These are phyloP conservation scores for Heterobasidion parviporum DNA, from an alignment of 1,284 basidiomycete genomes.

Conservation along the genomic window DNA sequence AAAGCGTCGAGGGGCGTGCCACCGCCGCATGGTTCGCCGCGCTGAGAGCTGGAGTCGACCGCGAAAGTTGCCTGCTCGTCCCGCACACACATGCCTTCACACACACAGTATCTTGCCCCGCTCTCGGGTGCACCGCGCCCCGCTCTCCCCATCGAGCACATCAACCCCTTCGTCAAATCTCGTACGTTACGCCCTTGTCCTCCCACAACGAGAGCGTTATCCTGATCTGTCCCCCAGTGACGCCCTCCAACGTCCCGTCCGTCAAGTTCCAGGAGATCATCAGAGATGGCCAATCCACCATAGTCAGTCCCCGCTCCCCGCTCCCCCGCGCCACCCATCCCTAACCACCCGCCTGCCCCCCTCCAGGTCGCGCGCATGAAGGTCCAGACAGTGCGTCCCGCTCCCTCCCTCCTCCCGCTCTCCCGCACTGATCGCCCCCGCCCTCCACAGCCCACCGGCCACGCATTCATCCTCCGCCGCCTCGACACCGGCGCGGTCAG, in stretches of 20 bases:
- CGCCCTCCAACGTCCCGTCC: slow-evolving; percentile 20
- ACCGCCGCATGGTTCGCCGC: neutral
- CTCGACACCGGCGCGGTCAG: slow-evolving; percentile 96
- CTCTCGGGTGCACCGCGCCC: slow-evolving; percentile 23
- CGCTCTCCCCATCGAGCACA: slow-evolving; percentile 26
- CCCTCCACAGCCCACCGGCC: slow-evolving; percentile 49
- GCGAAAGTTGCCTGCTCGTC: neutral
- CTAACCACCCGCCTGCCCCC: slow-evolving; percentile 1
- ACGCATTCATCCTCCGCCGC: slow-evolving; percentile 92
- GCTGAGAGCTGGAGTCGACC: neutral
- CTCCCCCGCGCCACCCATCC: slow-evolving; percentile 8
- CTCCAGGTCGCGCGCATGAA: slow-evolving; percentile 83
- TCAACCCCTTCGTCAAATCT: slow-evolving; percentile 31
- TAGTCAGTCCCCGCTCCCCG: slow-evolving; percentile 31
- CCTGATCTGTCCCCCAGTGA: slow-evolving; percentile 7
- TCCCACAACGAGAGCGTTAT: slow-evolving; percentile 9
- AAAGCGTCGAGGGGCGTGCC: neutral
- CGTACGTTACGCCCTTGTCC: slow-evolving; percentile 23
- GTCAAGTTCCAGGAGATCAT: slow-evolving; percentile 71
- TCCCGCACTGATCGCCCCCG: slow-evolving; percentile 7
- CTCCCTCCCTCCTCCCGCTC: slow-evolving; percentile 11
- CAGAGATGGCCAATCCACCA: slow-evolving; percentile 56
- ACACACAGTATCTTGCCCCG: slow-evolving; percentile 11
- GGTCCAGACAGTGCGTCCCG: slow-evolving; percentile 72
- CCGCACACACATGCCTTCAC: slow-evolving; percentile 10